Evolutionary conservation across 192 early-diverging fungal species (phyloP).

Genomic region (Backusella circina): DNA sequence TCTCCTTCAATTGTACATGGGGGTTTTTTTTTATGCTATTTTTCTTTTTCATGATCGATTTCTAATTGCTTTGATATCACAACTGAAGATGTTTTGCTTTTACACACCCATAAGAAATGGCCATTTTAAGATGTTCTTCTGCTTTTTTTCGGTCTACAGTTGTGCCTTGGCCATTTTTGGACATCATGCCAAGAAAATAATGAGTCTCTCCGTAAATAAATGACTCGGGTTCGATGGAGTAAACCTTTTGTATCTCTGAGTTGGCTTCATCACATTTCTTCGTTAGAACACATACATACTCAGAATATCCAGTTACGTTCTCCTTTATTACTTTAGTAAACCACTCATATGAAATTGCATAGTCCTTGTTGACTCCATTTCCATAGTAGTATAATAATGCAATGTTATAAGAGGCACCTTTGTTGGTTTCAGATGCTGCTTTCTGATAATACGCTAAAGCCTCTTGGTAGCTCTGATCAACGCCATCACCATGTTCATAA

Average conservation of each 20-base stretch:
- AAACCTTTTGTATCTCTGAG: not conserved
- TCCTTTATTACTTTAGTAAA: not conserved
- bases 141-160: not conserved
- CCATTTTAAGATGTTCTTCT: not conserved
- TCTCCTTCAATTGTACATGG: no score
- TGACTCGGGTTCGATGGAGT: not conserved
- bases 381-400: not conserved
- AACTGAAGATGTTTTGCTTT: no score
- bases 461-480: not conserved
- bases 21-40: no score
- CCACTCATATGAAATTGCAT: not conserved
- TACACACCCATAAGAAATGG: not conserved
- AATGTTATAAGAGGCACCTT: not conserved
- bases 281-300: not conserved
- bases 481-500: not conserved
- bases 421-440: not conserved
- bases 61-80: no score
- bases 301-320: accelerated
- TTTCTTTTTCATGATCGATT: no score
- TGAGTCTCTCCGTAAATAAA: not conserved
- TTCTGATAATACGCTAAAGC: not conserved
- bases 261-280: not conserved
- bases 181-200: not conserved
- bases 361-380: not conserved
- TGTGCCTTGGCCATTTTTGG: not conserved